These are phyloP conservation scores for Truncatella angustata DNA, from an alignment of 2,329 filamentous ascomycete species.

Conservation along the genomic window DNA sequence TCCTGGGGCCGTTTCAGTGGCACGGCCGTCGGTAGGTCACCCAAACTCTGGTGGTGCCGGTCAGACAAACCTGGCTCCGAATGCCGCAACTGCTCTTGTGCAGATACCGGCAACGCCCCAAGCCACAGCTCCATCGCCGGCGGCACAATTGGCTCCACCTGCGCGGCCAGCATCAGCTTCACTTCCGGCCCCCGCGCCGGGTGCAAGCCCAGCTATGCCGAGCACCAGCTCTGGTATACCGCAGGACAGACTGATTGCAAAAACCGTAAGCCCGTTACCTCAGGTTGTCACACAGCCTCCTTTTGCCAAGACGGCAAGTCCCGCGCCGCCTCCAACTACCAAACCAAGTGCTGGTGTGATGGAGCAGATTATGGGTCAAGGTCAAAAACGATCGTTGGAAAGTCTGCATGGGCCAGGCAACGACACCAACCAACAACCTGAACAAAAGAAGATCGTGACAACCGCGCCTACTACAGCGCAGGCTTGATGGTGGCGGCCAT, in stretches of 20 bases:
- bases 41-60: not conserved
- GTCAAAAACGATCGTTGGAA: not conserved
- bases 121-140: not conserved
- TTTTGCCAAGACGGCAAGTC: constrained; percentile 9
- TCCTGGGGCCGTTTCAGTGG: constrained; percentile 12
- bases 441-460: not conserved
- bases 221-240: not conserved
- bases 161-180: not conserved
- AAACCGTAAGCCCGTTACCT: constrained; percentile 20
- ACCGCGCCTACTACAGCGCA: too few relatives aligned
- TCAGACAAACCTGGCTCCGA: not conserved
- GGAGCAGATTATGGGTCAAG: constrained; percentile 24
- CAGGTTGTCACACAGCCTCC: constrained; percentile 21
- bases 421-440: not conserved
- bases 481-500: too few relatives aligned
- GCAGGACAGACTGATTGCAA: constrained; percentile 1
- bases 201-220: not conserved
- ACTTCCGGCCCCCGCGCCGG: not conserved
- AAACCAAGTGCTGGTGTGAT: constrained; percentile 27
- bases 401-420: not conserved
- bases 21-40: constrained; percentile 8
- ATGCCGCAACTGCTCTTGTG: not conserved
- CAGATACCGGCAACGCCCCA: not conserved
- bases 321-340: constrained; percentile 25
- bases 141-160: not conserved